Evolutionary conservation across 768 basidiomycete genomes (phyloP).

Genomic region (Mycena alexandri): DNA sequence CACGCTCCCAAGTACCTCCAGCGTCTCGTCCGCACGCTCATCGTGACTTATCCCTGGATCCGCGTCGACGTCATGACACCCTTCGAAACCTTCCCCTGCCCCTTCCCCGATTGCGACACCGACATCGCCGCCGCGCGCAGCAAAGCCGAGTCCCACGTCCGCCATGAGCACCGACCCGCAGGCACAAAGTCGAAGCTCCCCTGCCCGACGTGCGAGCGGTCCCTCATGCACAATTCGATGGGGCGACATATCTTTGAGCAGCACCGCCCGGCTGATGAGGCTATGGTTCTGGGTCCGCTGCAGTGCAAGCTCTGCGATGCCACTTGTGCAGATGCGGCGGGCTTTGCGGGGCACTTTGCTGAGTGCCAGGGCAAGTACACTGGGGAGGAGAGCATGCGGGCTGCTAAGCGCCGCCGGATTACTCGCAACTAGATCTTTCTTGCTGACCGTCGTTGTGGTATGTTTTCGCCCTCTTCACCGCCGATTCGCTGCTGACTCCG

Average conservation of each 20-base stretch:
- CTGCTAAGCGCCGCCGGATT: conserved; percentile 12
- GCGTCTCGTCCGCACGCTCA: not conserved
- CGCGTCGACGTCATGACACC: conserved; percentile 20
- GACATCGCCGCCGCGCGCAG: not conserved
- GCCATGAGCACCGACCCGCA: not conserved
- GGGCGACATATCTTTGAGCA: conserved; percentile 20
- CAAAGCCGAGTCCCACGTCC: conserved; percentile 2
- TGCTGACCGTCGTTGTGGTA: not conserved
- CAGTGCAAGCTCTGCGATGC: conserved; percentile 17
- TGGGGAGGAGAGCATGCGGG: not conserved
- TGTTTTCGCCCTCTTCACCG: not conserved
- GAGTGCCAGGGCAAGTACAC: not conserved
- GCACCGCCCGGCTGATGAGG: not conserved
- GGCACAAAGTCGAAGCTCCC: not conserved
- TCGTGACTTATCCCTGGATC: conserved; percentile 1
- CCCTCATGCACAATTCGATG: not conserved
- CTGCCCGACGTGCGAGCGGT: conserved; percentile 4
- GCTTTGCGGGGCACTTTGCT: not conserved
- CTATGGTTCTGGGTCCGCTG: not conserved
- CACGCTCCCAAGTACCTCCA: conserved; percentile 4
- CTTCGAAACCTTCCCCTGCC: not conserved
- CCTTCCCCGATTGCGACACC: conserved; percentile 3
- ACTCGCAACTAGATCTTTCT: no score
- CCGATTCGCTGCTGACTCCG: not conserved
- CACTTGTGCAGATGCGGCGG: not conserved